Evolutionary conservation across 805 yeast genomes (phyloP), one percentile per base, ranked within the genome.

Genomic region (Grigorovia humatica): DNA sequence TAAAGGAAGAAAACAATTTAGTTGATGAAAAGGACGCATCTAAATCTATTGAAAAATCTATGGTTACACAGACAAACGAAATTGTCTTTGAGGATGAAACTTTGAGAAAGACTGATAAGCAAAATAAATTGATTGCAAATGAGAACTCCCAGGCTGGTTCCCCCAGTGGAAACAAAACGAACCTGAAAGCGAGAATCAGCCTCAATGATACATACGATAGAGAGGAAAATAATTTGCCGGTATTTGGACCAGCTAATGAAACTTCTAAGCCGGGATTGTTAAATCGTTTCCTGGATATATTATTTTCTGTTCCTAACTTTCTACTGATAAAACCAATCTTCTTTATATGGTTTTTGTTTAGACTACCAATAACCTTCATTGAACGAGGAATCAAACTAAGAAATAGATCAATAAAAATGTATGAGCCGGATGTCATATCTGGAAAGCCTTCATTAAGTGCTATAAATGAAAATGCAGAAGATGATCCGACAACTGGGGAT

Each of bases 321-420:
- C 49, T 82, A 7, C 55, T 83, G 4, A 55, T 77, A n/a, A 74
- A 74, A 51, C 89, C 90, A 2, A 52, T 79, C 15, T 54, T 68
- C 4, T 70, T 75, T 47, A 44, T 75, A 1, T 74, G 85, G 77
- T 72, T 69, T 48, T 54, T 82, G n/a, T 52, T 78, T 6, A 73
- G 82, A 1, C 79, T 75, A 59, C 90, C 90, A 0, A 66, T 82
- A 54, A 70, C 73, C 51, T 59, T 78, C 17, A 60, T 79, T 15
- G 64, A 63, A 51, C 53, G 60, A 23, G 63, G 62, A 9, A 52
- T 57, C 13, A 59, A 59, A 30, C 48, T 58, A 29, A 52, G 57
- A 48, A 54, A 48, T n/a, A 48, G 55, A 17, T 42, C 50, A 15
- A 47, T 32, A 17, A 44, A 44, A 32, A 38, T 13, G 15, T 12